phyloP scores from a whole-genome alignment of 495 filamentous ascomycete species.

The Daldinia childiae region DNA sequence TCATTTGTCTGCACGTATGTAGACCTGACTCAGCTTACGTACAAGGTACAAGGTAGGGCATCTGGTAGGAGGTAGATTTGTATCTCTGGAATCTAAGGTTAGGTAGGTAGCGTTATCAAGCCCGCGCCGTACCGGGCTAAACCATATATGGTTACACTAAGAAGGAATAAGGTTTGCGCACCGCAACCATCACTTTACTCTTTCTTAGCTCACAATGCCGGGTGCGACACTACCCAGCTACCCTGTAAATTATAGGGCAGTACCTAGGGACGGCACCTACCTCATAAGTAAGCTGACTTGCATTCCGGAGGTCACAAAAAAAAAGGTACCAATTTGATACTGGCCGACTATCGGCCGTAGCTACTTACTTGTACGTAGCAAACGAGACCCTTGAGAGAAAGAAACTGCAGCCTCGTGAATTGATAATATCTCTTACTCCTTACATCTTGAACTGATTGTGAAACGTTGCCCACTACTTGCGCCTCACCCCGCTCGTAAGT shows the following conservation, averaged over 20 bases:
- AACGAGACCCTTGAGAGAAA: neutral
- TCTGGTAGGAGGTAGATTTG: too few species aligned
- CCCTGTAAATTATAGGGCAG: conserved; percentile 1
- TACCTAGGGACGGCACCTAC: neutral
- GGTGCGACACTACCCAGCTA: conserved; percentile 5
- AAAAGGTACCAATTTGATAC: conserved; percentile 3
- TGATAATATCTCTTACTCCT: neutral
- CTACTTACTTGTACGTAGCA: neutral
- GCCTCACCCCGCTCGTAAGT: neutral
- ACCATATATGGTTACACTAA: conserved; percentile 20
- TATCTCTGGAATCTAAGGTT: neutral
- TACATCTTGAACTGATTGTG: neutral
- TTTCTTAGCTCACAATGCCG: conserved; percentile 11
- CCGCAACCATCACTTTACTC: conserved; percentile 22
- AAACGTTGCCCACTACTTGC: neutral
- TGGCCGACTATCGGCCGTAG: conserved; percentile 30
- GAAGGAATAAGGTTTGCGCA: conserved; percentile 21
- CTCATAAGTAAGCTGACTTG: conserved; percentile 12
- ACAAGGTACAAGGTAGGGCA: neutral
- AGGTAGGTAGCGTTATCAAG: neutral
- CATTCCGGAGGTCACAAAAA: conserved; percentile 1
- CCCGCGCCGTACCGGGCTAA: neutral
- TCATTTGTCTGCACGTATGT: neutral
- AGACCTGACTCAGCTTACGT: neutral
- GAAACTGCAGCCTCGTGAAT: neutral